Conservation (phyloP, 2,329 filamentous ascomycete genomes). For the Lachnellula cervina region DNA sequence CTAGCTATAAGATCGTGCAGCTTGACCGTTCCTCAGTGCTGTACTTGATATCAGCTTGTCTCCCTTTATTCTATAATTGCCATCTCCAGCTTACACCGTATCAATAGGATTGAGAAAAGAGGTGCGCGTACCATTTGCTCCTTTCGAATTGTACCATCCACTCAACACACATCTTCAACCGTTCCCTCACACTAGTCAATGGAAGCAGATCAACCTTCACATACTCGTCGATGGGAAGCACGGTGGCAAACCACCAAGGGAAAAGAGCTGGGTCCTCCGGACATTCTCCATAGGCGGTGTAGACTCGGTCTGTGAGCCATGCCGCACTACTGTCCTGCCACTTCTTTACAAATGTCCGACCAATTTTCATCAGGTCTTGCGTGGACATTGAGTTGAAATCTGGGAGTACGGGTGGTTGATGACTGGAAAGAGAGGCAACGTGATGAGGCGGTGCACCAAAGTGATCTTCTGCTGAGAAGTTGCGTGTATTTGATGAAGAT, state of each 20-base stretch:
- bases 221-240: constrained; percentile 69
- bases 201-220: constrained; percentile 75
- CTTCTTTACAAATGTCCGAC: constrained; percentile 60
- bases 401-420: neutral
- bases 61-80: neutral
- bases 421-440: neutral
- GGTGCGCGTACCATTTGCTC: constrained; percentile 19
- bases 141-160: constrained; percentile 61
- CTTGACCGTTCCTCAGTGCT: neutral
- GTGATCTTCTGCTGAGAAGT: constrained; percentile 17
- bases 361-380: constrained; percentile 60
- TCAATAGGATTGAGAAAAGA: constrained; percentile 1
- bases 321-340: constrained; percentile 65
- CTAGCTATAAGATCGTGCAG: neutral
- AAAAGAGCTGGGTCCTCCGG: constrained; percentile 70
- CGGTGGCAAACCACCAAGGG: constrained; percentile 86
- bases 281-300: constrained; percentile 71
- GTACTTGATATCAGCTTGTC: neutral
- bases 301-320: constrained; percentile 70
- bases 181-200: constrained; percentile 70
- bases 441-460: constrained; percentile 18
- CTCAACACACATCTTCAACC: constrained; percentile 74
- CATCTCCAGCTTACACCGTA: neutral
- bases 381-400: constrained; percentile 52
- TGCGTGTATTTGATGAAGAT: constrained; percentile 10